phyloP scores from a whole-genome alignment of 495 filamentous ascomycete species.

The Articulospora tetracladia region DNA sequence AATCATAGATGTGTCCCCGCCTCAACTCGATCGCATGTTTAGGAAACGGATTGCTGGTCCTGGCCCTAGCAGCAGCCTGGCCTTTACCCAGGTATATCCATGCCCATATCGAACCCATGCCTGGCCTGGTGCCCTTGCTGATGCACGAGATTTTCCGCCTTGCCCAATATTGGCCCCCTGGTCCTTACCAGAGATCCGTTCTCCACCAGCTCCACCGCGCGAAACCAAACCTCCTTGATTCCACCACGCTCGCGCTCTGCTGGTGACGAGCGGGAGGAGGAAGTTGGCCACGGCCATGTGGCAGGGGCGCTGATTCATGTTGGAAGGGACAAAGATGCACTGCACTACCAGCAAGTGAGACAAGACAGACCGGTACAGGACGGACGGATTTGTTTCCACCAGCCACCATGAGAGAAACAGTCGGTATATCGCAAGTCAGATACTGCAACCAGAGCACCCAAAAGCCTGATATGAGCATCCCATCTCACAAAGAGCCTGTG shows the following conservation, averaged over 20 bases:
- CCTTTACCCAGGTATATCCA: not conserved
- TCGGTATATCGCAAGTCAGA: not conserved
- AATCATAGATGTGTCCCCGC: not conserved
- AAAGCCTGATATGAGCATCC: not conserved
- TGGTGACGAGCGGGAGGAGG: not conserved
- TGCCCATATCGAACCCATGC: no score
- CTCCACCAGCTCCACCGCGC: not conserved
- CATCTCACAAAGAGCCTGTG: not conserved
- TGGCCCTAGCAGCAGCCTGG: no score
- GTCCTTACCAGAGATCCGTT: not conserved
- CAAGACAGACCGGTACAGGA: no score
- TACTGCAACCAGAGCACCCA: not conserved
- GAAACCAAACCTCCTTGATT: not conserved
- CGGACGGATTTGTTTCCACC: not conserved
- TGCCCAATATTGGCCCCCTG: not conserved
- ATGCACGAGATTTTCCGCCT: slow-evolving; percentile 1
- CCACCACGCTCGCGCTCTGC: not conserved
- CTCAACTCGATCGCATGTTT: no score
- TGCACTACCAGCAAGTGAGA: not conserved
- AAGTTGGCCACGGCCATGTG: not conserved
- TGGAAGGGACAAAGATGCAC: no score
- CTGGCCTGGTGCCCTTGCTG: no score
- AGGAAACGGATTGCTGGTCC: not conserved
- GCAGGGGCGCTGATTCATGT: not conserved
- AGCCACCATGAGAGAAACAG: no score